Evolutionary conservation across 2,329 filamentous ascomycete genomes (phyloP).

Genomic region (Immersiporthe knoxdaviesiana): DNA sequence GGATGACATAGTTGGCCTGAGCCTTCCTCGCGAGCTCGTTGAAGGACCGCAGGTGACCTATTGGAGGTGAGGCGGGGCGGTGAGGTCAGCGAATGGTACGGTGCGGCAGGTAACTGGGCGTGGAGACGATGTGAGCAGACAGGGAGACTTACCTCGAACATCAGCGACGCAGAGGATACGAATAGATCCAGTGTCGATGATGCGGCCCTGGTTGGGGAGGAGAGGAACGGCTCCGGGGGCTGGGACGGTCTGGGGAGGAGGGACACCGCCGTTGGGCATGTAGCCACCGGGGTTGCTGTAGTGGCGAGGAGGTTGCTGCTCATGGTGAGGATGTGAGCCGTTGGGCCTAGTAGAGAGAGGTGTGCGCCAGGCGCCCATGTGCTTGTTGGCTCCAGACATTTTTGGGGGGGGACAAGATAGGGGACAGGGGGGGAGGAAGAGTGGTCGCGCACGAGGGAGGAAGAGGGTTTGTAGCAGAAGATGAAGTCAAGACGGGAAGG

Average conservation of each 20-base stretch:
- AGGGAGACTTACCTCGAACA: conserved; percentile 62
- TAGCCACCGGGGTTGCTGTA: conserved; percentile 59
- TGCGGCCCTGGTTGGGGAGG: conserved; percentile 68
- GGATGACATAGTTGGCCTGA: conserved; percentile 95
- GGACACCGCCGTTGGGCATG: conserved; percentile 62
- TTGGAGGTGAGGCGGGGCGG: conserved; percentile 22
- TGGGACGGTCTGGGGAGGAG: conserved; percentile 48
- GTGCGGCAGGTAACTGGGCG: not conserved
- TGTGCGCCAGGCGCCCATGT: conserved; percentile 28
- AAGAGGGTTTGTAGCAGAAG: not conserved
- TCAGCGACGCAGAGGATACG: conserved; percentile 73
- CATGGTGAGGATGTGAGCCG: conserved; percentile 29
- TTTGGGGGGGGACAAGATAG: conserved; percentile 9
- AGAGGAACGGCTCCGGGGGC: conserved; percentile 66
- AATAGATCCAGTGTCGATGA: conserved; percentile 67
- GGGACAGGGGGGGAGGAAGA: not conserved
- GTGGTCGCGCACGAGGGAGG: not conserved
- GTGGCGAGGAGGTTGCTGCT: conserved; percentile 39
- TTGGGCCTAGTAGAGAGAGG: conserved; percentile 22
- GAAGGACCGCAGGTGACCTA: conserved; percentile 91
- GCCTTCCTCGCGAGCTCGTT: conserved; percentile 96
- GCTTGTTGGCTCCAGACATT: conserved; percentile 26
- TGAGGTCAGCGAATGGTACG: conserved; percentile 15
- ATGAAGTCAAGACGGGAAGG: not conserved
- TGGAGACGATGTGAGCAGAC: not conserved